Evolutionary conservation across 345 rosid genomes (phyloP).

Genomic region (Orychophragmus violaceus): DNA sequence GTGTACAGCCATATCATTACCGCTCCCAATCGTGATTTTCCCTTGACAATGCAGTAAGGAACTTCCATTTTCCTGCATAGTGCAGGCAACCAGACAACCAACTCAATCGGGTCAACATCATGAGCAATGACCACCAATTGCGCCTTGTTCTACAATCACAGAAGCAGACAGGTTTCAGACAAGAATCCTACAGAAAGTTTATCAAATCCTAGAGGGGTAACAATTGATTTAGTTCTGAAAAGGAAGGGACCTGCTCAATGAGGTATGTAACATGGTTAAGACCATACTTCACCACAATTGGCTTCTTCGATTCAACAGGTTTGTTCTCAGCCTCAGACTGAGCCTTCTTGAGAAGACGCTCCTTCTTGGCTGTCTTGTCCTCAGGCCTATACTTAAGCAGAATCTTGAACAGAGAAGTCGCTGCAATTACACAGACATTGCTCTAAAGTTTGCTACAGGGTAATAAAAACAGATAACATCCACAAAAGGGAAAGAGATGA

Average conservation of each 20-base stretch:
- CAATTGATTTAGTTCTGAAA: neutral
- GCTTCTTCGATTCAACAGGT: constrained; percentile 48
- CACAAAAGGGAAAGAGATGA: neutral
- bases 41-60: constrained; percentile 45
- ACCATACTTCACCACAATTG: constrained; percentile 50
- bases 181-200: neutral
- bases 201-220: neutral
- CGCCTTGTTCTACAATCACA: constrained; percentile 45
- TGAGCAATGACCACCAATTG: constrained; percentile 72
- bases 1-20: constrained; percentile 17
- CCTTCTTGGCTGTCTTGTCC: constrained; percentile 57
- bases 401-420: constrained; percentile 43
- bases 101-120: constrained; percentile 74
- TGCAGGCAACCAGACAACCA: constrained; percentile 76
- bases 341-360: constrained; percentile 49
- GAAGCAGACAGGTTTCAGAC: neutral
- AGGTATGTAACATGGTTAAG: constrained; percentile 59
- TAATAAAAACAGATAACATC: neutral
- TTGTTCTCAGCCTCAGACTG: constrained; percentile 54
- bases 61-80: constrained; percentile 75
- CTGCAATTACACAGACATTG: constrained; percentile 18
- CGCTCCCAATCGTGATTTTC: constrained; percentile 62
- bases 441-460: neutral
- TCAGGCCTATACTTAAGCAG: constrained; percentile 59
- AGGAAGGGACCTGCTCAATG: constrained; percentile 49